Evolutionary conservation across 331 rosid genomes (phyloP), one percentile per base, ranked within the genome.

Genomic region (Rhamnella rubrinervis): DNA sequence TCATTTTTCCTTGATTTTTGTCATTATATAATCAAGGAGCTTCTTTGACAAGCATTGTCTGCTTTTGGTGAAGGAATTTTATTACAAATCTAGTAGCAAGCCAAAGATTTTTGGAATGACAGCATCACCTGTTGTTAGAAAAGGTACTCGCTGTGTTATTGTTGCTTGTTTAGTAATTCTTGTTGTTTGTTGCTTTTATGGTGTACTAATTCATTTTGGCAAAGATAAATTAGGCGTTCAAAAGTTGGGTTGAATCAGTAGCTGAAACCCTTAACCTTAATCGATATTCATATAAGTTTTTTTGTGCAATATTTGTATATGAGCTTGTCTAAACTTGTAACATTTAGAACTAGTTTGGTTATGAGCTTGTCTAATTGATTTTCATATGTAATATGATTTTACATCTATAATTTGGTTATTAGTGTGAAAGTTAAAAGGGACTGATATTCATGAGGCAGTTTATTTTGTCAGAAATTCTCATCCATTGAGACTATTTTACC

Each of bases 61-160:
- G 82, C 56, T 75, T 63, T 47, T 62, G 74, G 55, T 85, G 80
- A 71, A 93, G 97, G 97, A 93, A 41, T 93, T 93, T 78, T 93
- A 88, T 79, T 88, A 89, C 86, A 85, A 68, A 77, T 86, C 87
- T 71, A 66, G 67, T 71, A 81, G 78, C 55, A 93, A 89, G 86
- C 98, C 98, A 61, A 91, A 78, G 84, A 79, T 91, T 76, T 91
- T 93, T 64, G 97, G 95, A 73, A 91, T 91, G 95, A 93, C 95
- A 6, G 91, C 98, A 49, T 93, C 96, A 8, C 96, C 97, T 19
- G 87, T 93, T 58, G 81, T 85, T 61, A 86, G 85, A 71, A 88
- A 82, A 85, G 98, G 98, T 88, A 84, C 63, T 51, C 1, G 19
- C 15, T 44, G 49, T 44, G 49, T 40, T 50, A 28, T 61, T n/a